Evolutionary conservation across 2,329 filamentous ascomycete genomes (phyloP), one percentile per base, ranked within the genome.

Genomic region (Fusarium sacchari): DNA sequence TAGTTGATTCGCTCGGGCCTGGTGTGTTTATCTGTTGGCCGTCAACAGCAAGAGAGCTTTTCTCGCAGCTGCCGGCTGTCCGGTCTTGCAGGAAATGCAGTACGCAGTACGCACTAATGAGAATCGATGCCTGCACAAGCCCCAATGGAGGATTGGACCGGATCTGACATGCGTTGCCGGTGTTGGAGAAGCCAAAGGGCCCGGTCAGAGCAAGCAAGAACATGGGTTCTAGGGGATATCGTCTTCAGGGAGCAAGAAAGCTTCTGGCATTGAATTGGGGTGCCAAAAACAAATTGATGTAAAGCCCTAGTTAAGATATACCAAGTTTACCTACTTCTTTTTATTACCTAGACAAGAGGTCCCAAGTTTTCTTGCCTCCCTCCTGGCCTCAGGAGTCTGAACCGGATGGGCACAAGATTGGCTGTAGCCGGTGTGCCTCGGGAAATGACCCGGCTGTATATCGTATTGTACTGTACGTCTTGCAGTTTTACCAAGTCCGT

Each of bases 161-260:
- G 70, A 47, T 47, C 60, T 52, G 65, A 37, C 26, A 57, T 60
- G 39, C 36, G 61, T 67, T 73, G 49, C 70, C 66, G 70, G 64
- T 60, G 49, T 42, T 24, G 34, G 26, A 30, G 30, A 56, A 42
- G 10, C 60, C 55, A 52, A 64, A n/a, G 61, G 43, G 43, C n/a
- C 26, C 37, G 39, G 28, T 14, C 32, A 28, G 32, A 49, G 26
- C 22, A 65, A 32, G 28, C 37, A 58, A 43, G 42, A 42, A 66
- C 40, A 37, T 32, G 10, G 9, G 32, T 32, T 32, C 32, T 14
- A 5, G 12, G 32, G 32, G 13, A 32, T 13, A 32, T 32, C 32
- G 32, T 32, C 32, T 32, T 32, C 32, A 13, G 32, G 32, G 42
- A 43, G 40, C 36, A 37, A 37, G 36, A 37, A 37, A 37, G 17